Evolutionary conservation across 2,329 filamentous ascomycete genomes (phyloP), one percentile per base, ranked within the genome.

Genomic region (Apiospora aurea): DNA sequence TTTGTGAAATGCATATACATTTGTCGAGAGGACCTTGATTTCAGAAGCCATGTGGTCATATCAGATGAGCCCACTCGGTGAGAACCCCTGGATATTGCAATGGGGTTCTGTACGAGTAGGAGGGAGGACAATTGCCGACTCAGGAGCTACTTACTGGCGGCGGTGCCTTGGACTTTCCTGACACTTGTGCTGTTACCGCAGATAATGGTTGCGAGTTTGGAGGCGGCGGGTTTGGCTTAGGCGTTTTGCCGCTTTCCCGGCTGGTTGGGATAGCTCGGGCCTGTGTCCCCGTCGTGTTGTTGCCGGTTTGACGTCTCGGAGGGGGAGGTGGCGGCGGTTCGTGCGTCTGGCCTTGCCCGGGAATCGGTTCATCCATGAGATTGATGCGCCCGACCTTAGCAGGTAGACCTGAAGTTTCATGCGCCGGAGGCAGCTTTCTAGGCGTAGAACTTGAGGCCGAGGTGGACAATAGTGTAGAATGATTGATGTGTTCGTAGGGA

Each of bases 401-500:
- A n/a, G 87, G 82, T 7, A 88, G 77, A 4, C 81, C 79, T 49
- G 83, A 79, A 34, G 86, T 79, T 70, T 89, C 87, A 51, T 82
- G 87, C 1, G 87, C 82, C 4, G 87, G 86, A 57, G 87, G 87
- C 24, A 88, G 79, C 75, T 87, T 89, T 72, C 88, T 83, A 47
- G 85, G 82, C 18, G 80, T 79, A 16, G 85, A 82, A 73, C 82
- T 85, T 26, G 85, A 84, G 16, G 83, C 83, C 4, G 85, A 84
- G 10, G 83, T 82, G n/a, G 84, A 83, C 21, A 86, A 80, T 53
- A 85, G 74, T 41, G 80, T 83, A 3, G 88, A 87, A 69, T 87
- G 82, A 72, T 85, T 86, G 72, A 90, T 84, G 72, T 90, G 87
- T 75, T 90, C 89, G 74, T 88, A 90, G 1, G 87, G 88, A 26